phyloP scores from a whole-genome alignment of 805 yeast genomes.

The Yarrowia hollandica region DNA sequence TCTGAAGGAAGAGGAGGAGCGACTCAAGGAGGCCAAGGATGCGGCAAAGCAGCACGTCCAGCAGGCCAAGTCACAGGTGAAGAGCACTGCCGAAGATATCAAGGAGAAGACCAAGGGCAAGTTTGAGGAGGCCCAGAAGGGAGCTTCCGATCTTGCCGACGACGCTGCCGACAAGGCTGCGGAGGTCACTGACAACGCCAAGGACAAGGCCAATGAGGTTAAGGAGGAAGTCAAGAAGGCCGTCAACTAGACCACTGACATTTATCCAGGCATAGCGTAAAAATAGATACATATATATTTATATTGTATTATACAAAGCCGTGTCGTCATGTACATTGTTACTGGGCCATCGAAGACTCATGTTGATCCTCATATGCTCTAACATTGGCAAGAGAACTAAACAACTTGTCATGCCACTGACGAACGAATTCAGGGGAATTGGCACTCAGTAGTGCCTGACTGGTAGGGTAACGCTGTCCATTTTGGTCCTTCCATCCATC shows the following conservation, averaged over 20 bases:
- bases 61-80: background rate
- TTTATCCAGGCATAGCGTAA: too few species aligned
- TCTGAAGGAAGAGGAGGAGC: constrained; percentile 47
- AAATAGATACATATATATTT: too few species aligned
- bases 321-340: too few species aligned
- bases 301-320: background rate
- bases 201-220: constrained; percentile 11
- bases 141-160: background rate
- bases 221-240: constrained; percentile 22
- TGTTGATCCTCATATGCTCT: background rate
- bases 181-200: constrained; percentile 2
- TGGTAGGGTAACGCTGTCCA: constrained; percentile 7
- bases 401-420: constrained; percentile 12
- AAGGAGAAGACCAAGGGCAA: constrained; percentile 28
- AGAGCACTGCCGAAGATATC: constrained; percentile 21
- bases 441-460: constrained; percentile 9
- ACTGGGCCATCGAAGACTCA: too few species aligned
- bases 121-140: constrained; percentile 13
- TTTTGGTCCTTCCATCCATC: constrained; percentile 19
- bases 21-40: constrained; percentile 31
- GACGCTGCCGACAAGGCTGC: constrained; percentile 15
- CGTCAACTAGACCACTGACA: constrained; percentile 13
- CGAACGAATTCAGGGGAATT: constrained; percentile 9
- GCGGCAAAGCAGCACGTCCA: background rate
- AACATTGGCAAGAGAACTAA: background rate